A percentile compares a stretch with the other conserved stretches of the same genome.
These are phyloP conservation scores for Pythium vanterpoolii DNA, from an alignment of 352 stramenopile species.

Conservation along the genomic window DNA sequence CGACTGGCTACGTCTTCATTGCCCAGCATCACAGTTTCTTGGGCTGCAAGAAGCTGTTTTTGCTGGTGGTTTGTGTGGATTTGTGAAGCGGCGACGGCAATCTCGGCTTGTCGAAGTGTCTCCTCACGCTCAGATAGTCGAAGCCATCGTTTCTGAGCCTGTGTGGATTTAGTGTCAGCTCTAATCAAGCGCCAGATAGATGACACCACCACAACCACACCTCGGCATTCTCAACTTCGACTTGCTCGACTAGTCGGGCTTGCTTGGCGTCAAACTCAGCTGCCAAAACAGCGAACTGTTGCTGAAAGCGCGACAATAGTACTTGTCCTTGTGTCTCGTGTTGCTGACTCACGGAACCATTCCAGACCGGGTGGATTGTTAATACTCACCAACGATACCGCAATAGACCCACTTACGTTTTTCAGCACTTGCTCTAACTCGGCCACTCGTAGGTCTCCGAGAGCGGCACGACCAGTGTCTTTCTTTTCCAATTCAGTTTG, in stretches of 20 bases:
- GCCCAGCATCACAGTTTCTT: background rate
- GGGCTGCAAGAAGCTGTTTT: background rate
- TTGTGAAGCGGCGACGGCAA: background rate
- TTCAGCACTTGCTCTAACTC: constrained; percentile 15
- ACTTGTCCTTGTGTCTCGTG: background rate
- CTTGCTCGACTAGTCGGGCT: background rate
- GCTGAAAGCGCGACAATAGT: constrained; percentile 2
- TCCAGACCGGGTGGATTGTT: no score
- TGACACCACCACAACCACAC: background rate
- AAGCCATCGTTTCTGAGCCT: background rate
- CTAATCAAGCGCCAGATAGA: background rate
- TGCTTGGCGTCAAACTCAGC: constrained; percentile 5
- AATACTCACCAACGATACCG: no score
- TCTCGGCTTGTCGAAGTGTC: background rate
- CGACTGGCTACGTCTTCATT: background rate
- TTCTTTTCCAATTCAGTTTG: constrained; percentile 18
- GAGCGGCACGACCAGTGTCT: background rate
- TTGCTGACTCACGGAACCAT: no score
- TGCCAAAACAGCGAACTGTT: constrained; percentile 6
- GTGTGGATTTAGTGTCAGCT: background rate
- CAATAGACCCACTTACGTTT: background rate
- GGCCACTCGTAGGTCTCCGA: background rate
- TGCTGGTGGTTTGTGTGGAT: background rate
- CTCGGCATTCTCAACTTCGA: background rate
- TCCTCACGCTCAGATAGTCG: background rate